phyloP scores from a whole-genome alignment of 2,329 filamentous ascomycete species.

The Ophiostoma triangulosporum region DNA sequence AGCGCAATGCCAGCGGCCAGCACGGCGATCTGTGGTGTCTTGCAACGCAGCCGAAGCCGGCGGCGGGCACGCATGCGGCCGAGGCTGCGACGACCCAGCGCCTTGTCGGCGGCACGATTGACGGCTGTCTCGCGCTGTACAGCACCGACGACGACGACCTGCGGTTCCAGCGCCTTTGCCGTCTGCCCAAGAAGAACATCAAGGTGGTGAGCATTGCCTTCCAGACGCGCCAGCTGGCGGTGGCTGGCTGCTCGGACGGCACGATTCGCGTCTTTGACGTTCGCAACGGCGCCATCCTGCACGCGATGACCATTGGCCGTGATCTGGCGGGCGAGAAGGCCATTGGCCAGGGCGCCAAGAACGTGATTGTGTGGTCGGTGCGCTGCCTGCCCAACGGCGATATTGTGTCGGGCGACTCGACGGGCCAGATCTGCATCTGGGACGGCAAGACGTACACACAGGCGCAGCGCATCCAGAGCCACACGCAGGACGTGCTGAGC shows the following conservation, averaged over 20 bases:
- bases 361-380: slow-evolving; percentile 86
- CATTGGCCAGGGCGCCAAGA: slow-evolving; percentile 43
- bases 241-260: slow-evolving; percentile 92
- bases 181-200: slow-evolving; percentile 58
- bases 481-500: slow-evolving; percentile 82
- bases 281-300: slow-evolving; percentile 58
- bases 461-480: slow-evolving; percentile 70
- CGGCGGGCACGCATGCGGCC: slow-evolving; percentile 13
- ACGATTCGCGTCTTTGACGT: slow-evolving; percentile 87
- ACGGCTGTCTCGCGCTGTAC: slow-evolving; percentile 78
- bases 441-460: slow-evolving; percentile 86
- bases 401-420: slow-evolving; percentile 89
- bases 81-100: slow-evolving; percentile 30
- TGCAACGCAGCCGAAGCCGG: slow-evolving; percentile 60
- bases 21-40: slow-evolving; percentile 97
- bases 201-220: slow-evolving; percentile 86
- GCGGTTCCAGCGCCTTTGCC: slow-evolving; percentile 60
- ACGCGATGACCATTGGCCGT: slow-evolving; percentile 75
- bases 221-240: slow-evolving; percentile 66
- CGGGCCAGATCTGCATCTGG: slow-evolving; percentile 87
- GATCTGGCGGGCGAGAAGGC: slow-evolving; percentile 44
- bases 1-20: slow-evolving; percentile 76
- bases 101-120: slow-evolving; percentile 75
- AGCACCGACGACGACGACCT: slow-evolving; percentile 76
- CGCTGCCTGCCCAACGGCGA: slow-evolving; percentile 78